Conservation (phyloP, 495 filamentous ascomycete genomes). For the Penicillium soppii region DNA sequence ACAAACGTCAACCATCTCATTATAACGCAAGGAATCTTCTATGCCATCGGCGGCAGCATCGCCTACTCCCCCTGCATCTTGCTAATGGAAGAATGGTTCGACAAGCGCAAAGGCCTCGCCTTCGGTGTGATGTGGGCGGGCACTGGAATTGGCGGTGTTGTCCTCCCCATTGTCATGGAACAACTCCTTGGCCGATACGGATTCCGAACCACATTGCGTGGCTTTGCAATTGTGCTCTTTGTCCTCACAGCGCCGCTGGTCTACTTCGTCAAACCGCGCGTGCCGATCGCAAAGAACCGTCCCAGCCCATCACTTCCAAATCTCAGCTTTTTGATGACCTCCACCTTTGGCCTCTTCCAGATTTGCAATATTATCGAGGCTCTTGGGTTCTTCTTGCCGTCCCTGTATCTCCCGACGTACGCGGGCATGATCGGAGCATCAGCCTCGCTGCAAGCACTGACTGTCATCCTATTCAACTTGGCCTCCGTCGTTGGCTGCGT, state of each 20-base stretch:
- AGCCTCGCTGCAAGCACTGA: conserved; percentile 27
- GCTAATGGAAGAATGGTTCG: conserved; percentile 19
- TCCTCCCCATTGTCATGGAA: conserved; percentile 49
- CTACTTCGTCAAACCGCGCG: conserved; percentile 44
- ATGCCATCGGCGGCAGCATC: conserved; percentile 14
- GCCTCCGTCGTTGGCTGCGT: conserved; percentile 53
- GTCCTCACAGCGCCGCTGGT: conserved; percentile 49
- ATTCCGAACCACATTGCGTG: conserved; percentile 47
- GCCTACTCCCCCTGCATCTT: conserved; percentile 15
- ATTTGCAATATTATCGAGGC: conserved; percentile 53
- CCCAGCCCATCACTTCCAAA: conserved; percentile 10
- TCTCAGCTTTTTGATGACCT: conserved; percentile 42
- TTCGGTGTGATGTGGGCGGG: conserved; percentile 28
- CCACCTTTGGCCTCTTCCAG: conserved; percentile 50
- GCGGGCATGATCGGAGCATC: conserved; percentile 39
- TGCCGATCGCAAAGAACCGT: background rate
- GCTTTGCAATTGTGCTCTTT: conserved; percentile 46
- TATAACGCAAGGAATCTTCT: conserved; percentile 15
- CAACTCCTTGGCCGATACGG: conserved; percentile 49
- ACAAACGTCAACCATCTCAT: conserved; percentile 16
- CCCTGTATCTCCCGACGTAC: conserved; percentile 58
- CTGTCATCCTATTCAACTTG: conserved; percentile 50
- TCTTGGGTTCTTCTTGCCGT: conserved; percentile 60
- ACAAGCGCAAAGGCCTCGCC: conserved; percentile 9
- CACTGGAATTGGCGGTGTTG: conserved; percentile 37